Conservation (phyloP, 2,329 filamentous ascomycete species). For the Paraphoma sp. region DNA sequence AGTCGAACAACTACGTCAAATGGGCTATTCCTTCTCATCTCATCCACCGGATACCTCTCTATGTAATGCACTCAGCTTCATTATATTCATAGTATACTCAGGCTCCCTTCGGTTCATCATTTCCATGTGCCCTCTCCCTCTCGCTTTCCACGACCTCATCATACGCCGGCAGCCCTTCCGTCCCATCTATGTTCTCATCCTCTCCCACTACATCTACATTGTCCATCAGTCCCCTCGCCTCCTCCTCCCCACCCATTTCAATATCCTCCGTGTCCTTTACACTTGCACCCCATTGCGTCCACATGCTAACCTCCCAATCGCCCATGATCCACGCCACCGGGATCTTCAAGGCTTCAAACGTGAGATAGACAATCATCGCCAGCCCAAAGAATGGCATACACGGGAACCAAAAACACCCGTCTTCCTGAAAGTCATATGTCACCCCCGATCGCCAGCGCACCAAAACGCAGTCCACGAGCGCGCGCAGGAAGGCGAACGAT, state of each 20-base stretch:
- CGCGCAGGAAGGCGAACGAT: slow-evolving; percentile 12
- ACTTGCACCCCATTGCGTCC: not conserved
- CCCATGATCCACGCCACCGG: slow-evolving; percentile 17
- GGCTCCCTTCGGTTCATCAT: not conserved
- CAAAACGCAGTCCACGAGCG: slow-evolving; percentile 18
- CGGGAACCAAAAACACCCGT: slow-evolving; percentile 7
- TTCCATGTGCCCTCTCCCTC: not conserved
- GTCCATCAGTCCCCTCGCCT: slow-evolving; percentile 13
- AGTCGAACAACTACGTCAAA: no score
- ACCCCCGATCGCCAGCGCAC: slow-evolving; percentile 14
- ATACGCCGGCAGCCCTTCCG: slow-evolving; percentile 5
- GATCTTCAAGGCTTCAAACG: slow-evolving; percentile 2
- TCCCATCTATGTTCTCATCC: slow-evolving; percentile 3
- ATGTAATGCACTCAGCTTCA: no score
- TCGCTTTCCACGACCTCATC: slow-evolving; percentile 1
- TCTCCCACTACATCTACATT: slow-evolving; percentile 11
- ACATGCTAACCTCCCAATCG: not conserved
- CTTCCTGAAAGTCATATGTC: not conserved
- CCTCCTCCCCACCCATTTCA: slow-evolving; percentile 22
- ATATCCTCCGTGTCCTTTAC: slow-evolving; percentile 7
- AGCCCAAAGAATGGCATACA: slow-evolving; percentile 11
- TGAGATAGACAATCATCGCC: not conserved
- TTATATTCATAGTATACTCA: no score
- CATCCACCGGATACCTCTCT: no score
- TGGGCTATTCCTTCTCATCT: no score